Evolutionary conservation across 2,329 filamentous ascomycete species (phyloP).

Genomic region (Passalora sequoiae): DNA sequence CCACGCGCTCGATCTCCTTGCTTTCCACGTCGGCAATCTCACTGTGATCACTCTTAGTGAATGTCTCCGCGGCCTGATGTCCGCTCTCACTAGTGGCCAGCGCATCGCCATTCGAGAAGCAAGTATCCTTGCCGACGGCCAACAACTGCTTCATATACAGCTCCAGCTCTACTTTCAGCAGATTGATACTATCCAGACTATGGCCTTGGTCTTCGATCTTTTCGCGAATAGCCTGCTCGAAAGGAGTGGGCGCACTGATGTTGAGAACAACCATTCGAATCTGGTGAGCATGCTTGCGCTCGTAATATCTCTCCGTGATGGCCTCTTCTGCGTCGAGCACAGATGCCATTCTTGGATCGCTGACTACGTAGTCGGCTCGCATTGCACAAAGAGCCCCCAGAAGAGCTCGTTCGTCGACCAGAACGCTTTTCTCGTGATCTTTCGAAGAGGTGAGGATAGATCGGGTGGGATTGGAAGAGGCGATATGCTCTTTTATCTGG

Average conservation of each 20-base stretch:
- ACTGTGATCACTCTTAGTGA: too few species aligned
- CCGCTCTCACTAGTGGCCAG: too few species aligned
- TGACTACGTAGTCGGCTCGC: conserved; percentile 6
- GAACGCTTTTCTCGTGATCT: conserved; percentile 2
- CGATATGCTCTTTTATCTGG: too few species aligned
- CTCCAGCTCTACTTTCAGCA: conserved; percentile 12
- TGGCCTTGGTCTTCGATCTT: neutral
- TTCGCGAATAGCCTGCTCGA: neutral
- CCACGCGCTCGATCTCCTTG: neutral
- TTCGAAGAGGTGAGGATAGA: neutral
- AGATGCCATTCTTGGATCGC: neutral
- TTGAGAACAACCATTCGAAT: neutral
- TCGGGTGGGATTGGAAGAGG: too few species aligned
- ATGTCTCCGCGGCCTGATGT: too few species aligned
- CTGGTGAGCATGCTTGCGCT: neutral
- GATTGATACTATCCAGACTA: conserved; percentile 6
- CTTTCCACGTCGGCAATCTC: neutral
- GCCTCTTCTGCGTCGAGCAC: conserved; percentile 6
- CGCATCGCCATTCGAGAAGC: too few species aligned
- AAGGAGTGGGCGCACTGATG: neutral
- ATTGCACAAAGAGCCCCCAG: conserved; percentile 7
- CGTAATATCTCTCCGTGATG: neutral
- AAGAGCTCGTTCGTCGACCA: conserved; percentile 4
- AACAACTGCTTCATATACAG: neutral
- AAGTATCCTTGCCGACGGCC: neutral